Conservation (phyloP, 2,329 filamentous ascomycete genomes). For the Diplodia seriata region DNA sequence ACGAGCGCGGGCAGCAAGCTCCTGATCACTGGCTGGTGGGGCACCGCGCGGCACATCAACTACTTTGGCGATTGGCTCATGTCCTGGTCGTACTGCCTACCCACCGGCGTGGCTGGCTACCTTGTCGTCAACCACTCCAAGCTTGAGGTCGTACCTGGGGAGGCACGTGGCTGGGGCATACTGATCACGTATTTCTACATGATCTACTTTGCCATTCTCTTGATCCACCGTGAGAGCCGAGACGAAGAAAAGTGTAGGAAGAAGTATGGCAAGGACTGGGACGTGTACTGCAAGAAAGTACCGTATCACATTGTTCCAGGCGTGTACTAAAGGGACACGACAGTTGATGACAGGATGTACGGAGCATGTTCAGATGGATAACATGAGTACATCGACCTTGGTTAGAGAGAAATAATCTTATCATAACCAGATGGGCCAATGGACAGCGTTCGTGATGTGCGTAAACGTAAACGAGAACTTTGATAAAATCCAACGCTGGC, state of each 20-base stretch:
- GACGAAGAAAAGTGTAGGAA: conserved; percentile 89
- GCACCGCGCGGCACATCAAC: conserved; percentile 89
- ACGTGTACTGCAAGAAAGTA: conserved; percentile 83
- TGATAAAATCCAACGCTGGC: not conserved
- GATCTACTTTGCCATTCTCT: conserved; percentile 84
- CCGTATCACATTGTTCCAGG: conserved; percentile 83
- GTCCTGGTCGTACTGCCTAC: conserved; percentile 87
- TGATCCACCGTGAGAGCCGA: conserved; percentile 83
- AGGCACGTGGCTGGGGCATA: conserved; percentile 82
- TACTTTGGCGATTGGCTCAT: conserved; percentile 96
- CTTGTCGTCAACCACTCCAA: conserved; percentile 65
- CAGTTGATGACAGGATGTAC: not conserved
- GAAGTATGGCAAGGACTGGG: conserved; percentile 95
- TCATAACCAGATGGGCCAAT: not conserved
- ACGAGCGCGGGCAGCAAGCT: conserved; percentile 83
- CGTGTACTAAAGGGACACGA: conserved; percentile 68
- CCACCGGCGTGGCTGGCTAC: conserved; percentile 85
- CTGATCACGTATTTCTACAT: conserved; percentile 94
- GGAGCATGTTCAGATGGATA: not conserved
- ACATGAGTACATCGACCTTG: not conserved
- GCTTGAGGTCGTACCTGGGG: conserved; percentile 72
- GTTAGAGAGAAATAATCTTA: not conserved
- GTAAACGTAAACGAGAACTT: not conserved
- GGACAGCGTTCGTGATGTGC: not conserved
- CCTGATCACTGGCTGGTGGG: conserved; percentile 91